Conservation (phyloP, 2,329 filamentous ascomycete genomes). For the Cytospora piceicola region DNA sequence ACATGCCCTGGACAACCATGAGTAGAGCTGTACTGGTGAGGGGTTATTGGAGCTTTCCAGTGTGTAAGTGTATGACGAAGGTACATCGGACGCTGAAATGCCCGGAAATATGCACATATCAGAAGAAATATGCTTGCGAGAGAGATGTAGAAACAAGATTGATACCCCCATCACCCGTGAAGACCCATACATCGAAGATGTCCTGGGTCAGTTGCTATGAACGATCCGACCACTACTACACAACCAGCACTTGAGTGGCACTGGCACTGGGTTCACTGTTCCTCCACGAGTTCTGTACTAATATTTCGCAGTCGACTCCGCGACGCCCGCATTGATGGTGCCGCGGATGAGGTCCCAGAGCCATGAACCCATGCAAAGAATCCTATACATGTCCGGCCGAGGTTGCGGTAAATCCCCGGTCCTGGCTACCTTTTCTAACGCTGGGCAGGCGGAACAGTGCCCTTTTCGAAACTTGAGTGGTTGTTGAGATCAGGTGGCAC, state of each 20-base stretch:
- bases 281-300: neutral
- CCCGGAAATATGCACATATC: too few relatives aligned
- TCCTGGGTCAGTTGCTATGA: neutral
- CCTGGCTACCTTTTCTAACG: conserved; percentile 18
- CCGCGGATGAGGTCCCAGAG: conserved; percentile 7
- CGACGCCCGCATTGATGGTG: conserved; percentile 1
- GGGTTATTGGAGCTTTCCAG: too few relatives aligned
- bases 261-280: too few relatives aligned
- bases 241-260: too few relatives aligned
- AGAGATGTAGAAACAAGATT: too few relatives aligned
- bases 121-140: too few relatives aligned
- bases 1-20: too few relatives aligned
- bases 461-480: neutral
- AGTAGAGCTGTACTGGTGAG: too few relatives aligned
- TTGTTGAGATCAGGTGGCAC: conserved; percentile 9
- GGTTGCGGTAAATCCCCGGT: conserved; percentile 1
- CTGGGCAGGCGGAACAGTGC: neutral
- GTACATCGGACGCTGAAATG: too few relatives aligned
- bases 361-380: conserved; percentile 7
- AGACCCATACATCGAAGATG: neutral
- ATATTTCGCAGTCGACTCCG: neutral
- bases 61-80: too few relatives aligned
- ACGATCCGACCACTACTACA: neutral
- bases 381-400: neutral
- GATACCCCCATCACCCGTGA: neutral